phyloP scores from a whole-genome alignment of 2,329 filamentous ascomycete genomes.

The Celoporthe dispersa region DNA sequence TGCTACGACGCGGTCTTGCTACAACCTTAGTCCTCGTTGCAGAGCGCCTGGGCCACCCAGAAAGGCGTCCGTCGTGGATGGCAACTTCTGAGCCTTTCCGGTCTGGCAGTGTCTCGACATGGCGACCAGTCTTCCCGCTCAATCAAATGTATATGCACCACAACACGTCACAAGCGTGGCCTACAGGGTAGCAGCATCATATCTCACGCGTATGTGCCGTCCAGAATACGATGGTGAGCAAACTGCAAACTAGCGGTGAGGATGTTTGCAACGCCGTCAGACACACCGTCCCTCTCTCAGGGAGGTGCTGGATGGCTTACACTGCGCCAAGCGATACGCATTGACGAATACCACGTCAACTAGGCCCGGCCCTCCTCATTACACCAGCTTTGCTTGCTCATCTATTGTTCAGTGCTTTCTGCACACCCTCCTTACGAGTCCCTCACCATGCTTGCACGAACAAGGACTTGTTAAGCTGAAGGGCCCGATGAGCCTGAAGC shows the following conservation, averaged over 20 bases:
- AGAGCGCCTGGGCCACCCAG: neutral
- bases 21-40: neutral
- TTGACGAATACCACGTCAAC: neutral
- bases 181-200: conserved; percentile 4
- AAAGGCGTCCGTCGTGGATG: neutral
- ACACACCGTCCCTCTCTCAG: conserved; percentile 10
- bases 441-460: neutral
- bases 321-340: neutral
- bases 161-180: neutral
- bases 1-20: conserved; percentile 9
- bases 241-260: conserved; percentile 29
- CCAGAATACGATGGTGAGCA: conserved; percentile 22
- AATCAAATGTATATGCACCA: conserved; percentile 21
- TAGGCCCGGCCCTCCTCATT: neutral
- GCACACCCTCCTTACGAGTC: neutral
- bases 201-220: conserved; percentile 14
- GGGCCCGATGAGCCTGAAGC: neutral
- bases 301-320: neutral
- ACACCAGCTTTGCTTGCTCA: neutral
- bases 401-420: neutral
- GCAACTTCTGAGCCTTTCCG: neutral
- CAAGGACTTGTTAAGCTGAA: neutral
- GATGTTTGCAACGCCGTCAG: neutral
- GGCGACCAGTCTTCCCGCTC: conserved; percentile 36
- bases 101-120: conserved; percentile 31